Evolutionary conservation across 2,329 filamentous ascomycete genomes (phyloP), one percentile per base, ranked within the genome.

Genomic region (Chrysosporium queenslandicum): DNA sequence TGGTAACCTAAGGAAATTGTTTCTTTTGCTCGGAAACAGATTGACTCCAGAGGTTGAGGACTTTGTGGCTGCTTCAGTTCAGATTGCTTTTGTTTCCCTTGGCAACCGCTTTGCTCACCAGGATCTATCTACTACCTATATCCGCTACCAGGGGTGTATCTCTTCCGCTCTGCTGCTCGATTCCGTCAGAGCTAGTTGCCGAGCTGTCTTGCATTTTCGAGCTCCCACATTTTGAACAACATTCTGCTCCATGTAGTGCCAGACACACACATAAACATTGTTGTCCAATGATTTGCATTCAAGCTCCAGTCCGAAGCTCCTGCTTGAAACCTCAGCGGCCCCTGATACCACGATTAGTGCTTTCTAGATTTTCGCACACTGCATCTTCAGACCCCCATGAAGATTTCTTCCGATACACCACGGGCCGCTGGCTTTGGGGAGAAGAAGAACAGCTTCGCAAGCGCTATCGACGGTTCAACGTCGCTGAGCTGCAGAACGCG

Each of bases 381-480:
- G 36, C 46, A 41, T 23, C 27, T 12, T 16, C 27, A 27, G 41
- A 39, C 11, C 20, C 27, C 12, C 41, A 51, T 27, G 49, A 51
- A 27, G 45, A 58, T n/a, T 59, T 62, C 48, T 62, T 59, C 54
- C 55, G 46, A 58, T 65, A 63, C 50, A 63, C 62, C 21, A 56
- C 57, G 41, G 62, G 63, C 9, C 56, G 64, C 46, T 66, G 63
- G 62, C 53, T 66, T 39, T 63, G 63, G 63, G 54, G 65, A 42
- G 67, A 70, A 55, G 54, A 63, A 16, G 37, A 49, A 14, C 60
- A 64, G 46, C 58, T 65, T 12, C 58, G 56, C 52, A 58, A 62
- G 32, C 60, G 65, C 37, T 65, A 62, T 50, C 48, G 50, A 27
- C 34, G 39, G 4, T 69, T 69, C 53, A 63, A 69, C 58, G 60